Conservation (phyloP, 805 yeast species). For the Ogataea ramenticola region DNA sequence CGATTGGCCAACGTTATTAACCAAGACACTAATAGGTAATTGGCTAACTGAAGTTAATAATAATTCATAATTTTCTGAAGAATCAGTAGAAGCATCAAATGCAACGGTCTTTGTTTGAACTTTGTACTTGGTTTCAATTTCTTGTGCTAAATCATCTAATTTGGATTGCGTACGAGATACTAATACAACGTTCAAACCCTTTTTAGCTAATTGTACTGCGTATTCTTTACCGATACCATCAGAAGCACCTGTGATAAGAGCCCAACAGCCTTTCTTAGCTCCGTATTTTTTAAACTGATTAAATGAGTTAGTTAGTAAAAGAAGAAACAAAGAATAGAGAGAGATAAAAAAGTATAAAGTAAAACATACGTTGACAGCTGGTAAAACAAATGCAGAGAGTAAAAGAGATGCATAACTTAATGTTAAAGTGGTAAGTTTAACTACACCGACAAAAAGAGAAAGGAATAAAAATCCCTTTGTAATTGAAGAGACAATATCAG, state of each 20-base stretch:
- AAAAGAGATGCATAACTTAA: conserved; percentile 48
- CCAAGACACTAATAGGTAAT: conserved; percentile 62
- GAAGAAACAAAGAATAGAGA: neutral
- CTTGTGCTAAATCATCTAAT: conserved; percentile 56
- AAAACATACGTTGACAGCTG: conserved; percentile 36
- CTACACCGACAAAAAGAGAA: conserved; percentile 54
- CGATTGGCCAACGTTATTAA: conserved; percentile 92
- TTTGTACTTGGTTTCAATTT: conserved; percentile 50
- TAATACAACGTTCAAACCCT: conserved; percentile 76
- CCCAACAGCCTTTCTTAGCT: conserved; percentile 72
- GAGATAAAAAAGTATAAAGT: neutral
- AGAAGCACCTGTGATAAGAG: conserved; percentile 95
- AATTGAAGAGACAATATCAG: neutral
- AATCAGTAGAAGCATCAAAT: conserved; percentile 70
- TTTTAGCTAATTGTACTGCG: conserved; percentile 75
- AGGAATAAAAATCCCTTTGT: conserved; percentile 21
- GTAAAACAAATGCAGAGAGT: conserved; percentile 57
- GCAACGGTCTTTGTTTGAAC: conserved; percentile 65
- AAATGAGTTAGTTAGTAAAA: neutral
- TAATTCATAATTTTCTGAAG: conserved; percentile 44
- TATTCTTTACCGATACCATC: conserved; percentile 97
- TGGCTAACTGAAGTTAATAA: conserved; percentile 40
- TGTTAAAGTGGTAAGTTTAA: conserved; percentile 44
- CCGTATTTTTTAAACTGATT: conserved; percentile 57
- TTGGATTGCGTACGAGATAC: conserved; percentile 81